Percentiles rank a stretch among this genome's conserved stretches.
These are phyloP conservation scores for Stellera chamaejasme DNA, from an alignment of 345 rosid genomes.

Conservation along the genomic window DNA sequence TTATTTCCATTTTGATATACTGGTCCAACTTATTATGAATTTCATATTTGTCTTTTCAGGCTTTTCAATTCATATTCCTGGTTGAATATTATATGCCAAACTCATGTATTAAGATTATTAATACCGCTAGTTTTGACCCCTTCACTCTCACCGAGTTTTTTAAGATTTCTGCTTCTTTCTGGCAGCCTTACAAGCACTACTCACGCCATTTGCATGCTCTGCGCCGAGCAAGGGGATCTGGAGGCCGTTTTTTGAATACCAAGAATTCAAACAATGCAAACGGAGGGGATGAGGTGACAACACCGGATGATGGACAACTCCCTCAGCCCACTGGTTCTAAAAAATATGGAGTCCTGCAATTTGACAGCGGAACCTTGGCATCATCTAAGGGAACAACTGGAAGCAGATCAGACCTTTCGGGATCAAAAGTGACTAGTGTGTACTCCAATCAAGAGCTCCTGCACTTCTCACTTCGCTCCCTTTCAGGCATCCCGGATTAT, in stretches of 20 bases:
- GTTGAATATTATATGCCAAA: too few species aligned
- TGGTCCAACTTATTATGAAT: too few species aligned
- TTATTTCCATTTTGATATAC: too few species aligned
- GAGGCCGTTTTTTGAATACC: constrained; percentile 92
- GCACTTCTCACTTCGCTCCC: constrained; percentile 29
- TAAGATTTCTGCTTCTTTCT: constrained; percentile 12
- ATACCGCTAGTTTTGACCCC: too few species aligned
- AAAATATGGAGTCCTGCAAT: constrained; percentile 70
- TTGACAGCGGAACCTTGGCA: constrained; percentile 49
- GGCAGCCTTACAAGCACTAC: constrained; percentile 80
- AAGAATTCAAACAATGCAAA: constrained; percentile 24
- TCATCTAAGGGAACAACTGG: constrained; percentile 44
- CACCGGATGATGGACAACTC: constrained; percentile 8
- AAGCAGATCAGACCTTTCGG: constrained; percentile 35
- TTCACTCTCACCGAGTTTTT: not conserved
- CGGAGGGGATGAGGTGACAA: constrained; percentile 28
- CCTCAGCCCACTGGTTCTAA: constrained; percentile 55
- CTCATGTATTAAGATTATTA: too few species aligned
- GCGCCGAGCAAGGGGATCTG: constrained; percentile 94
- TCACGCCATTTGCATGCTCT: constrained; percentile 95
- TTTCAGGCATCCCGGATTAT: constrained; percentile 32
- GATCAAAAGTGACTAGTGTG: constrained; percentile 77
- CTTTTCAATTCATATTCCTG: not conserved
- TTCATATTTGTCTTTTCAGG: too few species aligned
- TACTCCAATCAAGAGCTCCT: constrained; percentile 29